A percentile compares a stretch with the other conserved stretches of the same genome.
Evolutionary conservation across 2,329 filamentous ascomycete genomes (phyloP).

Genomic region (Decorospora gaudefroyi): DNA sequence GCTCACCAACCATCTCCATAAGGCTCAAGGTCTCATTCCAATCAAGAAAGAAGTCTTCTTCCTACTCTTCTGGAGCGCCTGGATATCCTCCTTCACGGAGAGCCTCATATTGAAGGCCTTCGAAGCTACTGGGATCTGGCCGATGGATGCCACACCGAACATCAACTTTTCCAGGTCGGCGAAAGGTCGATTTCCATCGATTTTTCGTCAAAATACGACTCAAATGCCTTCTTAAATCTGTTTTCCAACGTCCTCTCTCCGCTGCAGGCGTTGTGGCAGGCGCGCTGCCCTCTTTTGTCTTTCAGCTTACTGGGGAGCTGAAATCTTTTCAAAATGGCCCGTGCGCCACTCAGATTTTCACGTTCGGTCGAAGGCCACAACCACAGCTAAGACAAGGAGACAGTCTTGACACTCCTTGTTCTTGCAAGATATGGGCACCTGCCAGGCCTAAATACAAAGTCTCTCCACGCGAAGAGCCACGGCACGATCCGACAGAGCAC

Average conservation of each 20-base stretch:
- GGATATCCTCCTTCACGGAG: neutral
- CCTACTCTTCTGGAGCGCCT: neutral
- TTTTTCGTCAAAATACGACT: neutral
- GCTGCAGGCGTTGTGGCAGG: neutral
- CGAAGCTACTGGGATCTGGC: neutral
- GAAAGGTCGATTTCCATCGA: no score
- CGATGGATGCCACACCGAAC: no score
- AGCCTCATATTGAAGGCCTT: neutral
- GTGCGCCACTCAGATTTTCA: neutral
- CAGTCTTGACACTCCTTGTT: neutral
- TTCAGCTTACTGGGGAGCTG: neutral
- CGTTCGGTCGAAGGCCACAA: neutral
- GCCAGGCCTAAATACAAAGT: no score
- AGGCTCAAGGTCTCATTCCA: neutral
- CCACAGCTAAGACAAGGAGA: neutral
- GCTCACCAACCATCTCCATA: neutral
- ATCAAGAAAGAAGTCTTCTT: slow-evolving; percentile 1
- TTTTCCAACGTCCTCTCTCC: neutral
- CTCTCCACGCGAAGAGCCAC: no score
- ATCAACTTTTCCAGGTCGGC: no score
- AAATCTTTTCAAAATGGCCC: neutral
- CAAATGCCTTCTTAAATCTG: neutral
- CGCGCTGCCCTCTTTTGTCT: neutral
- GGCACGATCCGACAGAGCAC: no score
- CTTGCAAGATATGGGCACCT: no score